A percentile compares a stretch with the other conserved stretches of the same genome.
phyloP scores from a whole-genome alignment of 129 eudicot genomes.

The Flaveria bidentis region DNA sequence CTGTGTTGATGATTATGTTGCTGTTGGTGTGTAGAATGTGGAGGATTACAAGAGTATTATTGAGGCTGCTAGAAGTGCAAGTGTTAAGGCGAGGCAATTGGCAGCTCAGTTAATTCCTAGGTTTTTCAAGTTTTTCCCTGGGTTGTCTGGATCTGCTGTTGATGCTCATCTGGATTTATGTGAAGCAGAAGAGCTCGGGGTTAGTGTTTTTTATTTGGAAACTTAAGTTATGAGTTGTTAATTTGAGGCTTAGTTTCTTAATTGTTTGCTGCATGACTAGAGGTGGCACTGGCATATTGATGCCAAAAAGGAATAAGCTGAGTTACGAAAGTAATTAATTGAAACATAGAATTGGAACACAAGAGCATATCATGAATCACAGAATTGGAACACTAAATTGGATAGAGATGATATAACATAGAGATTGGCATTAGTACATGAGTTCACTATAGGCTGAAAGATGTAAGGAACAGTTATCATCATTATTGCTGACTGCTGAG shows the following conservation, averaged over 20 bases:
- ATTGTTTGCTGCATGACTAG: not conserved
- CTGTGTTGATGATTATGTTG: not conserved
- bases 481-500: not conserved
- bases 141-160: constrained; percentile 53
- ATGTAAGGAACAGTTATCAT: not conserved
- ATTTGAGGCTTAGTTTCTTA: not conserved
- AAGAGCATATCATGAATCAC: not conserved
- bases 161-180: constrained; percentile 92
- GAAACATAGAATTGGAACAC: too few relatives aligned
- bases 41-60: constrained; percentile 79
- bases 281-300: not conserved
- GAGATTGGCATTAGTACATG: not conserved
- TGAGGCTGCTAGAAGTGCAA: constrained; percentile 63
- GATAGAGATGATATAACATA: not conserved
- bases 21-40: constrained; percentile 44
- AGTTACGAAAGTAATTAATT: not conserved
- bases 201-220: constrained; percentile 30
- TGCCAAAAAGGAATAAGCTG: not conserved
- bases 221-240: not conserved
- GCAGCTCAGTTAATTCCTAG: constrained; percentile 96
- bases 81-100: constrained; percentile 75
- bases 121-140: constrained; percentile 80
- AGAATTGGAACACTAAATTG: not conserved
- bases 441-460: not conserved
- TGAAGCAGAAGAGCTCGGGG: constrained; percentile 96